Percentiles rank a stretch among this genome's conserved stretches.
phyloP scores from a whole-genome alignment of 306 rosid genomes.

The Cercis canadensis region DNA sequence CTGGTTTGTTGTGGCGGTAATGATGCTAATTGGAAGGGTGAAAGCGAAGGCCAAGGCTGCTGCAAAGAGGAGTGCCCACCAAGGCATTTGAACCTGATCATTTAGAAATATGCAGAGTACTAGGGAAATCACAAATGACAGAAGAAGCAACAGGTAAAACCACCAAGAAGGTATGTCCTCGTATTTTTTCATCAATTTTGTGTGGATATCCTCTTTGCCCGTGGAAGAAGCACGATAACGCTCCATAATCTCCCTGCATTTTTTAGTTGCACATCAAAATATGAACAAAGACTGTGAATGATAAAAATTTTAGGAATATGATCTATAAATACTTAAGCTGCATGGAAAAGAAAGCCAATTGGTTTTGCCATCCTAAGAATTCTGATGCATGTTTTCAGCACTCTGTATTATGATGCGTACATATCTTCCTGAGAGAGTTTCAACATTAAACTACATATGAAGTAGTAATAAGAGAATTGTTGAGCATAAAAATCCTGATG shows the following conservation, averaged over 20 bases:
- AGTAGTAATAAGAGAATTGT: no score
- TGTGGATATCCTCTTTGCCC: constrained; percentile 78
- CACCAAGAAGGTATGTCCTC: constrained; percentile 90
- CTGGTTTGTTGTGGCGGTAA: constrained; percentile 67
- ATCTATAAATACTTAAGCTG: no score
- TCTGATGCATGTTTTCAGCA: no score
- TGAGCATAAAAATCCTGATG: no score
- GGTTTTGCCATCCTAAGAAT: no score
- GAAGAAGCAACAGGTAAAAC: constrained; percentile 50
- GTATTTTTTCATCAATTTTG: constrained; percentile 77
- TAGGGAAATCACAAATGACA: constrained; percentile 46
- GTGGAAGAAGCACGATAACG: constrained; percentile 62
- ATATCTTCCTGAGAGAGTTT: no score
- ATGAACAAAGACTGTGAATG: neutral
- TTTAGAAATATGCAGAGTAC: constrained; percentile 51
- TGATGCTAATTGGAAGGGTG: constrained; percentile 63
- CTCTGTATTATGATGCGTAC: no score
- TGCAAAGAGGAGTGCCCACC: constrained; percentile 64
- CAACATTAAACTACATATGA: no score
- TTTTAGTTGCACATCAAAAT: constrained; percentile 28
- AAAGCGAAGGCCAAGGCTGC: constrained; percentile 48
- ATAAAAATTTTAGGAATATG: neutral
- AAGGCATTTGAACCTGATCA: constrained; percentile 60
- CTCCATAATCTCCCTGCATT: constrained; percentile 78
- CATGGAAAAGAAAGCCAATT: no score